Percentiles rank a stretch among this genome's conserved stretches.
phyloP scores from a whole-genome alignment of 2,329 filamentous ascomycete species.

The Dothiorella sarmentorum region DNA sequence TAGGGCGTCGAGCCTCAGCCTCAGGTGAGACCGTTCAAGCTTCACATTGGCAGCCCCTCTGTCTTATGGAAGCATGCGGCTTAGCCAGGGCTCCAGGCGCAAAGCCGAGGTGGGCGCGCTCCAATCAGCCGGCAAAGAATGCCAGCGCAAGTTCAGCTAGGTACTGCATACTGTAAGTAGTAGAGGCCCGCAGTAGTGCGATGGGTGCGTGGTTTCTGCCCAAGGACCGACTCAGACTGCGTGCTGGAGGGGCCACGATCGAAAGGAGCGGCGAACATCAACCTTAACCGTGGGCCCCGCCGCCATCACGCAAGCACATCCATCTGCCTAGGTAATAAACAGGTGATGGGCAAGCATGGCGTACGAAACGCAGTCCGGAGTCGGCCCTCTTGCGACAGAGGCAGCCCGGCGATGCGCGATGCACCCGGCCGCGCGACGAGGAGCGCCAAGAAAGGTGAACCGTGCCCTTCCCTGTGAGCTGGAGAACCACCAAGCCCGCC shows the following conservation, averaged over 20 bases:
- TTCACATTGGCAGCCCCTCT: slow-evolving; percentile 5
- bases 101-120: slow-evolving; percentile 17
- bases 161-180: background rate
- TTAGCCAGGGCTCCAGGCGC: slow-evolving; percentile 1
- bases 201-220: background rate
- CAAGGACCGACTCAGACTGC: background rate
- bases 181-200: slow-evolving; percentile 1
- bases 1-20: slow-evolving; percentile 4
- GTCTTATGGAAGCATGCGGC: slow-evolving; percentile 1
- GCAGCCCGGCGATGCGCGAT: no score
- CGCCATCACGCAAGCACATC: background rate
- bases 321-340: no score
- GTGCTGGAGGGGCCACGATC: background rate
- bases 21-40: slow-evolving; percentile 7
- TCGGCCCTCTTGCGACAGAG: no score
- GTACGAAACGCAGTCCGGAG: background rate
- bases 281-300: background rate
- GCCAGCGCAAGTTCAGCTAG: background rate
- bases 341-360: slow-evolving; percentile 1
- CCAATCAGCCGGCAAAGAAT: no score
- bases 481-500: slow-evolving; percentile 9
- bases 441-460: no score
- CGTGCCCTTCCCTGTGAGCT: slow-evolving; percentile 5
- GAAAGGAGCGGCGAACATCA: background rate
- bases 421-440: background rate